These are phyloP conservation scores for Penicillium sp. DNA, from an alignment of 2,329 filamentous ascomycete genomes.

Conservation along the genomic window DNA sequence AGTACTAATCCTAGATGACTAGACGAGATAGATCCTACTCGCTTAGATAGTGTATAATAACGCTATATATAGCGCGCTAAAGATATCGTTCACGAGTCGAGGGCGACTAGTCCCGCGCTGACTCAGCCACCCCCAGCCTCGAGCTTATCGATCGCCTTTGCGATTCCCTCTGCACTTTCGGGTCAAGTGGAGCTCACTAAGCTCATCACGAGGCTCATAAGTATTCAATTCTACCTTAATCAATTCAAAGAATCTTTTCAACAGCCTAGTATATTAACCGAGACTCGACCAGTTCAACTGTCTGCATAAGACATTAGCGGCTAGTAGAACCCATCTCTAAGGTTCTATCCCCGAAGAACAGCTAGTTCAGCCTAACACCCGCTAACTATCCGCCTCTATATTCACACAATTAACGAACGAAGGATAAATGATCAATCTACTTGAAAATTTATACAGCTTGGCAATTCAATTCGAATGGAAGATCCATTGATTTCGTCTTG, in stretches of 20 bases:
- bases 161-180: not conserved
- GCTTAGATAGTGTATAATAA: no score
- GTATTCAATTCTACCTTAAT: not conserved
- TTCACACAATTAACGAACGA: not conserved
- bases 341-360: not conserved
- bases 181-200: not conserved
- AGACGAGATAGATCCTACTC: no score
- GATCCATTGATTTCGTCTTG: not conserved
- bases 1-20: no score
- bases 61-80: no score
- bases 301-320: no score
- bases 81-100: slow-evolving; percentile 8
- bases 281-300: not conserved
- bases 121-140: slow-evolving; percentile 15
- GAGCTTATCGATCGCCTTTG: not conserved
- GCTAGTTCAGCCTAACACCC: not conserved
- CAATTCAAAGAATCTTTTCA: not conserved
- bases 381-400: not conserved
- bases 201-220: not conserved
- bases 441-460: not conserved
- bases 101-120: slow-evolving; percentile 17
- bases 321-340: not conserved
- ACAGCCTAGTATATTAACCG: not conserved
- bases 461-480: not conserved
- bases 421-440: not conserved